Conservation (phyloP, 352 stramenopile species). For the Globisporangium yorkense region DNA sequence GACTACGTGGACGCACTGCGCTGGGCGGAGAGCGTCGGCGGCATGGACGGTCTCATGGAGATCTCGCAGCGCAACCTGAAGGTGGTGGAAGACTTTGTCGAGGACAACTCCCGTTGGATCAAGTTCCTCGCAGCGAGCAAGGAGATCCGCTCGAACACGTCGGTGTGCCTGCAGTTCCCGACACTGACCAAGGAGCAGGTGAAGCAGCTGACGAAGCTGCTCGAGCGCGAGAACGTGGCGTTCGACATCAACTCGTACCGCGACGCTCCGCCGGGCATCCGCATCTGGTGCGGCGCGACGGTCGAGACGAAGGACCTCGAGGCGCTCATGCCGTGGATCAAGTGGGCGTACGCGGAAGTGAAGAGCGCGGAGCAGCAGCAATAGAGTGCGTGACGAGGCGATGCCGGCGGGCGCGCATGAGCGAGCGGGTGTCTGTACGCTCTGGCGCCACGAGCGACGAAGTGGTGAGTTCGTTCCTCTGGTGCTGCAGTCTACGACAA, state of each 20-base stretch:
- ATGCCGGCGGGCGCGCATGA: neutral
- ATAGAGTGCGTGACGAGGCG: slow-evolving; percentile 9
- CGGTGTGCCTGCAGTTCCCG: slow-evolving; percentile 95
- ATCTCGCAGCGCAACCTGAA: slow-evolving; percentile 93
- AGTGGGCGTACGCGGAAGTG: slow-evolving; percentile 95
- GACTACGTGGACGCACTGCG: slow-evolving; percentile 98
- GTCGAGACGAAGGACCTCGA: slow-evolving; percentile 98
- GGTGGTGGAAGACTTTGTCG: slow-evolving; percentile 96
- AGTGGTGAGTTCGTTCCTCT: neutral
- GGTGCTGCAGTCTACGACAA: neutral
- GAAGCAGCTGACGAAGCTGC: slow-evolving; percentile 94
- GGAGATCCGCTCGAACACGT: slow-evolving; percentile 94
- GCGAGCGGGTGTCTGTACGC: neutral
- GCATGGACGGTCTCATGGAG: slow-evolving; percentile 90
- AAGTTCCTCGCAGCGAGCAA: slow-evolving; percentile 95
- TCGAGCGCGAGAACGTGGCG: slow-evolving; percentile 95
- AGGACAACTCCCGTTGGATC: slow-evolving; percentile 93
- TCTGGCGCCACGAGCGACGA: neutral
- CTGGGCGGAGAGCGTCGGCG: slow-evolving; percentile 95
- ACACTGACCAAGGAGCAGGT: slow-evolving; percentile 91
- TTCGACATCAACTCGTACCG: slow-evolving; percentile 98
- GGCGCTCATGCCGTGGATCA: slow-evolving; percentile 97
- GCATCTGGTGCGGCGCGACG: slow-evolving; percentile 99
- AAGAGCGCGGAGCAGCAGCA: slow-evolving; percentile 45
- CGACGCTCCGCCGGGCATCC: slow-evolving; percentile 95